phyloP scores from a whole-genome alignment of 2,329 filamentous ascomycete species.

The Monosporascus sp. region DNA sequence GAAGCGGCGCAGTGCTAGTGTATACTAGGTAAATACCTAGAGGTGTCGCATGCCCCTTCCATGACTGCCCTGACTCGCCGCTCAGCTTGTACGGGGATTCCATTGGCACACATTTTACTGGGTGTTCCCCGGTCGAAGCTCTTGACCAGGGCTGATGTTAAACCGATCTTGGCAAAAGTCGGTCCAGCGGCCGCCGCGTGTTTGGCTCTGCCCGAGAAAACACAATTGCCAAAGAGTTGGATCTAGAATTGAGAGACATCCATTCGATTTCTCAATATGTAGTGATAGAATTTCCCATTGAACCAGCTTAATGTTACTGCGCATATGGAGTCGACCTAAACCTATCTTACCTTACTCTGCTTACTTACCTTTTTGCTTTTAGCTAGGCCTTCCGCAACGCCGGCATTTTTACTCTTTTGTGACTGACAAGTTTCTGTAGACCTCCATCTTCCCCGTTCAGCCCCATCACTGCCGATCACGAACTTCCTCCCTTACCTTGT shows the following conservation, averaged over 20 bases:
- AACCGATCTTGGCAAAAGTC: neutral
- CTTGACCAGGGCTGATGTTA: neutral
- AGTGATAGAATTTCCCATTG: neutral
- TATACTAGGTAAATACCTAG: neutral
- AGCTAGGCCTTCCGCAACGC: neutral
- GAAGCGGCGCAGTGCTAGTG: neutral
- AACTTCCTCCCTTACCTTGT: neutral
- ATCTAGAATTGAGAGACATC: neutral
- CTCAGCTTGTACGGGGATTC: neutral
- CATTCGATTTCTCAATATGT: neutral
- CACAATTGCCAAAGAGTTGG: neutral
- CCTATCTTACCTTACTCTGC: neutral
- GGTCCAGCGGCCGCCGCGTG: neutral
- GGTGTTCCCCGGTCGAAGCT: too few species aligned
- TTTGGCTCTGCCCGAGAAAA: neutral
- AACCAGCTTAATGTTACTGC: neutral
- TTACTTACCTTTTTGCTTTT: neutral
- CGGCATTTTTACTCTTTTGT: neutral
- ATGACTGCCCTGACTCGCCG: neutral
- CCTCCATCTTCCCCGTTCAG: neutral
- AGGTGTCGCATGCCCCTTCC: neutral
- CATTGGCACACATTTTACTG: neutral
- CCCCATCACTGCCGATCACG: neutral
- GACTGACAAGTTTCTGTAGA: neutral
- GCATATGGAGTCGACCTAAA: neutral